A percentile compares a stretch with the other conserved stretches of the same genome.
These are phyloP conservation scores for Leavenworthia alabamica DNA, from an alignment of 345 rosid species.

Conservation along the genomic window DNA sequence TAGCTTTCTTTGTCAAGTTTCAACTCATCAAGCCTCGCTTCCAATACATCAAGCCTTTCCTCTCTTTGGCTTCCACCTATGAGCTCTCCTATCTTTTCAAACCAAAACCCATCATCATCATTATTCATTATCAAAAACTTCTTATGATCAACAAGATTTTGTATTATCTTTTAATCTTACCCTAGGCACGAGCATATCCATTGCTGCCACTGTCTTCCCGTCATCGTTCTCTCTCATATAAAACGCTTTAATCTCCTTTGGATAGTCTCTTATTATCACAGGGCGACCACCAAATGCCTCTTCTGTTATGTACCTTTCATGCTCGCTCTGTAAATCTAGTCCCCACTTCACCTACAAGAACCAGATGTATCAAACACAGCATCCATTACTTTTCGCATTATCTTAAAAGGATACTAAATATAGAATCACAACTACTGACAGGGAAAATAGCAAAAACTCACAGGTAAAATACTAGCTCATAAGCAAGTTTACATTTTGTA, in stretches of 20 bases:
- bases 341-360: constrained; percentile 86
- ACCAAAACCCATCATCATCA: neutral
- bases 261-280: constrained; percentile 89
- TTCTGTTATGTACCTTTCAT: constrained; percentile 95
- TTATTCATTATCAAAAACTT: neutral
- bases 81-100: constrained; percentile 74
- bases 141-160: neutral
- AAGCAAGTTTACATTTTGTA: neutral
- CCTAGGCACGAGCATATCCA: constrained; percentile 98
- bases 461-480: neutral
- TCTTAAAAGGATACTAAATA: neutral
- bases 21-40: constrained; percentile 68
- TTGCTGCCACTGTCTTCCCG: constrained; percentile 97
- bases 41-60: constrained; percentile 78
- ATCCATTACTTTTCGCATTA: neutral
- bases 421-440: neutral
- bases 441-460: neutral
- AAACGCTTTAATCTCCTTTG: constrained; percentile 97
- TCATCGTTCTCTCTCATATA: constrained; percentile 97
- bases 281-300: constrained; percentile 81
- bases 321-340: constrained; percentile 94
- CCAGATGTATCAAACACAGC: neutral
- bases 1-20: constrained; percentile 75
- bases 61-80: constrained; percentile 99
- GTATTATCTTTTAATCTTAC: constrained; percentile 35